Percentiles rank a stretch among this genome's conserved stretches.
Evolutionary conservation across 192 early-diverging fungal species (phyloP).

Genomic region (Thamnidium elegans): DNA sequence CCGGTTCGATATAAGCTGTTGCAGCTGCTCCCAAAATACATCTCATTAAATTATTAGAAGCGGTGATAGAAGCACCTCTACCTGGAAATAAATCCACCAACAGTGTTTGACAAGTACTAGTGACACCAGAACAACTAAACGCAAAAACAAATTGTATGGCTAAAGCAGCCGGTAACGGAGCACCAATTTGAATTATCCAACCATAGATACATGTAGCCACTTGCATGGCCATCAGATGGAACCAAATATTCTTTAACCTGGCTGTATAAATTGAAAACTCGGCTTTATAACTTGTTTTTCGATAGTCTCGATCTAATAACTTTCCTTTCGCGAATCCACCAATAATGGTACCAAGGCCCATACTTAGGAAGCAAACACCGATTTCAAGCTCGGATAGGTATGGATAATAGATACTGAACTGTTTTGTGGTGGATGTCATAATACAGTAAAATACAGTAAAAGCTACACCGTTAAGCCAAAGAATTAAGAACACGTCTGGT

Average conservation of each 20-base stretch:
- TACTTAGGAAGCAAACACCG: slow-evolving; percentile 42
- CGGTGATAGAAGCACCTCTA: slow-evolving; percentile 25
- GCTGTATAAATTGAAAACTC: slow-evolving; percentile 25
- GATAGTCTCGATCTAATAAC: neutral
- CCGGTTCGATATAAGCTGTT: slow-evolving; percentile 24
- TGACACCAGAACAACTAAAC: slow-evolving; percentile 14
- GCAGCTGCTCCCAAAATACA: slow-evolving; percentile 33
- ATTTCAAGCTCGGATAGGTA: slow-evolving; percentile 33
- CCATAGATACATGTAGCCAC: slow-evolving; percentile 21
- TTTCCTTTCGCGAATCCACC: slow-evolving; percentile 18
- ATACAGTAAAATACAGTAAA: slow-evolving; percentile 40
- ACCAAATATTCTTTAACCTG: slow-evolving; percentile 21
- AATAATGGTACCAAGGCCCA: slow-evolving; percentile 39
- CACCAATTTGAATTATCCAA: slow-evolving; percentile 3
- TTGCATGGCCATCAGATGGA: slow-evolving; percentile 12
- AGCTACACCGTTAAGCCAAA: slow-evolving; percentile 35
- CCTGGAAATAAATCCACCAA: slow-evolving; percentile 33
- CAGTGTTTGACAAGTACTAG: slow-evolving; percentile 25
- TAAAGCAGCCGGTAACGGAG: no score
- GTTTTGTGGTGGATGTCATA: slow-evolving; percentile 37
- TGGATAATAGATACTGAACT: slow-evolving; percentile 32
- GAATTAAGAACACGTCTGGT: slow-evolving; percentile 26
- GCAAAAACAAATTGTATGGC: no score
- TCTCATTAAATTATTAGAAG: slow-evolving; percentile 29
- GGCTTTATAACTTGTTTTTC: neutral